phyloP scores from a whole-genome alignment of 495 filamentous ascomycete genomes.

The Cairneyella variabilis region DNA sequence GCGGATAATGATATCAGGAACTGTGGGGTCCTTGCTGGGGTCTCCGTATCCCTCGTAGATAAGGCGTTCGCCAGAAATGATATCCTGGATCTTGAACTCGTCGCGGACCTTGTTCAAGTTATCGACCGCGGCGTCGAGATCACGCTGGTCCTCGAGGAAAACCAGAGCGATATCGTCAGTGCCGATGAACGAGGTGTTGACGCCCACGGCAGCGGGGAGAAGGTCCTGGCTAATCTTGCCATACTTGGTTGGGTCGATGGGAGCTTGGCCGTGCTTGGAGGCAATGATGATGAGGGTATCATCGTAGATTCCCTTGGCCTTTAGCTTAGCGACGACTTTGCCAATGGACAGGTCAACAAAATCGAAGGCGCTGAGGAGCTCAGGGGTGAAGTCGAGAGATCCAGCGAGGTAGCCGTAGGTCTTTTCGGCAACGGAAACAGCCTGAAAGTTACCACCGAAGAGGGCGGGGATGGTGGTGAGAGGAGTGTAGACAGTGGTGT shows the following conservation, averaged over 20 bases:
- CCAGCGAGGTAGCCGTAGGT: conserved; percentile 27
- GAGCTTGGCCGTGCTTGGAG: conserved; percentile 36
- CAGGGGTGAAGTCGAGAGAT: conserved; percentile 25
- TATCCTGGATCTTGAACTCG: conserved; percentile 27
- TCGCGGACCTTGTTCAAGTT: conserved; percentile 21
- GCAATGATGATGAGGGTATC: conserved; percentile 35
- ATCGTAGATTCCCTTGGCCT: conserved; percentile 29
- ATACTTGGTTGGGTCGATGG: conserved; percentile 31
- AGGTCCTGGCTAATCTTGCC: conserved; percentile 24
- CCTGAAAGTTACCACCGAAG: conserved; percentile 38
- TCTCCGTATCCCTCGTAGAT: conserved; percentile 30
- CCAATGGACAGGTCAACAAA: conserved; percentile 29
- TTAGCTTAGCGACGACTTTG: conserved; percentile 28
- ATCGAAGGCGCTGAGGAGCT: conserved; percentile 26
- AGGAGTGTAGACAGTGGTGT: conserved; percentile 21
- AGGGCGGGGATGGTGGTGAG: conserved; percentile 27
- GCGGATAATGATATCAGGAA: conserved; percentile 35
- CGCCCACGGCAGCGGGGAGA: conserved; percentile 25
- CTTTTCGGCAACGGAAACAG: conserved; percentile 34
- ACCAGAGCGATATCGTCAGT: conserved; percentile 34
- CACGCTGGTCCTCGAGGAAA: conserved; percentile 28
- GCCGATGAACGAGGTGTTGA: conserved; percentile 22
- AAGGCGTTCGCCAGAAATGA: conserved; percentile 28
- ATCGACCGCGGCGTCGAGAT: conserved; percentile 24
- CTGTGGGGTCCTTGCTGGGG: conserved; percentile 30